Base-by-base conservation (phyloP, 352 stramenopile species). In the Elongisporangium prolatum region DNA sequence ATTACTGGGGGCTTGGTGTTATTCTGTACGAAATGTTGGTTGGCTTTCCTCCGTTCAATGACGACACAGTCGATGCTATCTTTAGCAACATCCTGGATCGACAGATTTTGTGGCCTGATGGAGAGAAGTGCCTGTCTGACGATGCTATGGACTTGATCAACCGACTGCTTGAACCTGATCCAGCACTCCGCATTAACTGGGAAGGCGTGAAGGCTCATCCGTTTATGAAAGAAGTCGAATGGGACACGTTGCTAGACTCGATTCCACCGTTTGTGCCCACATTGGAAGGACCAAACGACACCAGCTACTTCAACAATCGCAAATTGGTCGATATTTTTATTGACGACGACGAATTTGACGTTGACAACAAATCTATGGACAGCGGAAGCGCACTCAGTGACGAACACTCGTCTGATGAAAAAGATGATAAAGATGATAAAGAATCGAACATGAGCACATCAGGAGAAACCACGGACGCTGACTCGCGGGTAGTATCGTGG, bases 1-100 rank as follows among this genome's bases (percentile, higher is more conserved):
- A 97, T 47, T 97, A 89, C 40, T 97, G 89, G 89, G 86, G 85
- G 4, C 74, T 96, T 8, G 89, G 89, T n/a, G 85, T 97, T n/a
- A 95, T 97, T 34, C 47, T 97, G 34, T 95, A 93, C 68, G 86
- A 95, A 57, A 93, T 96, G 82, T 68, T 96, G 25, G 84, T 94
- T 16, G 88, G 86, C 0, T 95, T 95, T 60, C 86, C 86, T 40
- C 88, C 88, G 3, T 96, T 96, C 59, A 96, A 96, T 38, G 88
- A 95, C 59, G 83, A 96, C 56, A 93, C 86, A 0, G 82, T 94
- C 22, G 86, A 96, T 47, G 75, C 79, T 0, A 95, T 96, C 57
- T 96, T 96, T 52, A 69, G 62, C 54, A 95, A 96, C 52, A 95
- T 96, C 57, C 56, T 95, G 22, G 72, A 90, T 24, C 70, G 84